Conservation (phyloP, 164 flowering plant species). For the Magnolia sinica region DNA sequence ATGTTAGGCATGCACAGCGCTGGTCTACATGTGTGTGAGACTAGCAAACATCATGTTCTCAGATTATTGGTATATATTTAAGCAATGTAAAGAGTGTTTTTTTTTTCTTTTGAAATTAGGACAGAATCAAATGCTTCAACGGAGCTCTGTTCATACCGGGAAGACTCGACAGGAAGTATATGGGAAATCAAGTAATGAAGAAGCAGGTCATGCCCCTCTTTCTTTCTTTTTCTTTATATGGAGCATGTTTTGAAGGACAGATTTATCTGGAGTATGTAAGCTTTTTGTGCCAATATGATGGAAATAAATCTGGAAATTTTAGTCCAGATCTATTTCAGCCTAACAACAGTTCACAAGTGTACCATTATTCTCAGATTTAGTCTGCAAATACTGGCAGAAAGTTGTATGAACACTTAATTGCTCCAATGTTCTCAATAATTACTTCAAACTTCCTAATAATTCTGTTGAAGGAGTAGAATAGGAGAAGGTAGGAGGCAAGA, state of each 20-base stretch:
- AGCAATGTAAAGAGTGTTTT: not conserved
- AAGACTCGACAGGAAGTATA: slow-evolving; percentile 9
- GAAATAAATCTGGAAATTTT: not conserved
- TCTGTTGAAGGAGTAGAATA: too few relatives aligned
- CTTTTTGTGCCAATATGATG: not conserved
- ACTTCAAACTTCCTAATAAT: too few relatives aligned
- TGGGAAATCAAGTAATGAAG: slow-evolving; percentile 23
- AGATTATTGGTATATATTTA: not conserved
- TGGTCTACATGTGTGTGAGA: not conserved
- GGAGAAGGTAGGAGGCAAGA: too few relatives aligned
- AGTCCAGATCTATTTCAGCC: not conserved
- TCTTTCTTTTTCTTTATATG: not conserved
- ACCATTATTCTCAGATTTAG: too few relatives aligned
- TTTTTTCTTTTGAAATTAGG: slow-evolving; percentile 39
- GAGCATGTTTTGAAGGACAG: not conserved
- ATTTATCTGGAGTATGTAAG: not conserved
- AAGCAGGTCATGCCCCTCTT: slow-evolving; percentile 38
- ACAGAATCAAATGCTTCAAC: slow-evolving; percentile 59
- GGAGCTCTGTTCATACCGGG: slow-evolving; percentile 23
- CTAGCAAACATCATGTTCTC: not conserved
- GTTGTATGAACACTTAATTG: too few relatives aligned
- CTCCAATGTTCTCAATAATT: too few relatives aligned
- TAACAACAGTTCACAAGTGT: not conserved
- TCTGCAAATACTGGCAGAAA: too few relatives aligned
- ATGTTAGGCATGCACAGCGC: not conserved